phyloP scores from a whole-genome alignment of 1,139 yeast species.

The Candida sojae region DNA sequence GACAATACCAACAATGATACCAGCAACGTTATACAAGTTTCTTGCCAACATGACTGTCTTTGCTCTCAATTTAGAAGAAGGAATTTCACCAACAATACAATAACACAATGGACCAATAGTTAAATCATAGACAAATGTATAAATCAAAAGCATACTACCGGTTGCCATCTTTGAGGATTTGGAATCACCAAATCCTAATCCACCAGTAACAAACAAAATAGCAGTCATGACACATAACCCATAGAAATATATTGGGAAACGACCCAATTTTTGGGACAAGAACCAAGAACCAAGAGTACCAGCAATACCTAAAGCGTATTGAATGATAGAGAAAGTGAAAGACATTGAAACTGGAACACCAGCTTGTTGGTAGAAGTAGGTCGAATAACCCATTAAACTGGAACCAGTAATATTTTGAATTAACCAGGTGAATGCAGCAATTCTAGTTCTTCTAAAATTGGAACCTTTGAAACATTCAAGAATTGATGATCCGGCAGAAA shows the following conservation, averaged over 20 bases:
- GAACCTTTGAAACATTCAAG: slow-evolving; percentile 52
- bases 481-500: slow-evolving; percentile 33
- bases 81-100: slow-evolving; percentile 58
- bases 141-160: slow-evolving; percentile 50
- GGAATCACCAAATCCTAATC: slow-evolving; percentile 24
- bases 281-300: slow-evolving; percentile 58
- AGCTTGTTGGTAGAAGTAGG: slow-evolving; percentile 55
- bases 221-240: slow-evolving; percentile 42
- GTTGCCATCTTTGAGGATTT: slow-evolving; percentile 36
- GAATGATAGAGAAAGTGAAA: slow-evolving; percentile 48
- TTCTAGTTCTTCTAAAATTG: slow-evolving; percentile 57
- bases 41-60: slow-evolving; percentile 60
- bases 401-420: slow-evolving; percentile 56
- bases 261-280: slow-evolving; percentile 45
- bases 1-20: slow-evolving; percentile 44
- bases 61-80: slow-evolving; percentile 56
- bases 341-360: slow-evolving; percentile 41
- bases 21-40: slow-evolving; percentile 45
- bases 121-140: slow-evolving; percentile 51
- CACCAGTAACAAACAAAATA: slow-evolving; percentile 47
- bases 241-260: slow-evolving; percentile 48
- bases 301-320: slow-evolving; percentile 49
- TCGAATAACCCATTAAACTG: slow-evolving; percentile 54
- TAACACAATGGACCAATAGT: slow-evolving; percentile 64
- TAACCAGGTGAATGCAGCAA: slow-evolving; percentile 48